phyloP scores from a whole-genome alignment of 164 flowering plant genomes.

The Protea cynaroides region DNA sequence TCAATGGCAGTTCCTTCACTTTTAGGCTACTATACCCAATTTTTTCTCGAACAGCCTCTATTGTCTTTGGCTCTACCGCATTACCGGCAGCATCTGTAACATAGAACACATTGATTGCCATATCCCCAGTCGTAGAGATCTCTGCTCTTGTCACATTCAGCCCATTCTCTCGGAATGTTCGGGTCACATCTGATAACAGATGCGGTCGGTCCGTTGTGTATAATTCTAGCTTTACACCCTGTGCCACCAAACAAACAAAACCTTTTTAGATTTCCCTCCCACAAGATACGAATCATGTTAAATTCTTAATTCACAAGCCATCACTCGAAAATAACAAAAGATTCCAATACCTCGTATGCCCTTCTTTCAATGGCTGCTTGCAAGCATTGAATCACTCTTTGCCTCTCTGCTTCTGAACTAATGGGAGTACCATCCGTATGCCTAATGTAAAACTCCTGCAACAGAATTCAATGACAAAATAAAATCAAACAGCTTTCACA shows the following conservation, averaged over 20 bases:
- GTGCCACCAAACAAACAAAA: not conserved
- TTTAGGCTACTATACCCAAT: slow-evolving; percentile 54
- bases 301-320: too few relatives aligned
- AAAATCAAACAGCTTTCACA: too few relatives aligned
- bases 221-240: slow-evolving; percentile 33
- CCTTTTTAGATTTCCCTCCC: not conserved
- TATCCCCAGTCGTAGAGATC: slow-evolving; percentile 53
- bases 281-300: too few relatives aligned
- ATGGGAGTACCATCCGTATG: slow-evolving; percentile 88
- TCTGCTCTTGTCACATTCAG: slow-evolving; percentile 86
- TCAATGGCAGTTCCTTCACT: slow-evolving; percentile 66
- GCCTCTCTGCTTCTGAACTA: slow-evolving; percentile 67
- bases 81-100: slow-evolving; percentile 69
- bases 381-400: slow-evolving; percentile 42
- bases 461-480: slow-evolving; percentile 1
- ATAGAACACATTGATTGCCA: slow-evolving; percentile 57
- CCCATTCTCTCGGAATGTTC: slow-evolving; percentile 90
- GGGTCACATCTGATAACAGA: slow-evolving; percentile 73
- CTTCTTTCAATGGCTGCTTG: slow-evolving; percentile 92
- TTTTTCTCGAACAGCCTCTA: slow-evolving; percentile 55
- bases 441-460: slow-evolving; percentile 80
- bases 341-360: slow-evolving; percentile 53
- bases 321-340: not conserved
- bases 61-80: slow-evolving; percentile 46
- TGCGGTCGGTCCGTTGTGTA: slow-evolving; percentile 47